Conservation (phyloP, 441 rosid genomes). For the Arabidopsis hybrid region DNA sequence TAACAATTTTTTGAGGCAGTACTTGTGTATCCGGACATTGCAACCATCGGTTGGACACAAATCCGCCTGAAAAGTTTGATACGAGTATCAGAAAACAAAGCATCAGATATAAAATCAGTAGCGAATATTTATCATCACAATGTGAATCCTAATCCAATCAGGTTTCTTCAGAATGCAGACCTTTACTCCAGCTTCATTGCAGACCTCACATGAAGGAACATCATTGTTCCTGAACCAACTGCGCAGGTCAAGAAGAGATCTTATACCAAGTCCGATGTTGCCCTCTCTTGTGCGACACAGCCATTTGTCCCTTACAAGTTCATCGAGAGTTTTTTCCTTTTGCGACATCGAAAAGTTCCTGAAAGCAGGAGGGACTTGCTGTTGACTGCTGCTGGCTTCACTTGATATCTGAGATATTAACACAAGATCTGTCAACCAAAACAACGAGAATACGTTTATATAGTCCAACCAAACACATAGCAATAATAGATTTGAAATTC, state of each 20-base stretch:
- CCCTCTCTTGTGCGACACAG: constrained; percentile 65
- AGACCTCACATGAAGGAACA: constrained; percentile 81
- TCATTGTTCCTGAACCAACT: constrained; percentile 78
- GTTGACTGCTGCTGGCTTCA: constrained; percentile 47
- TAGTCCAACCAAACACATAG: constrained; percentile 9
- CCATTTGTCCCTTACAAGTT: constrained; percentile 80
- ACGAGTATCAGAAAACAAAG: constrained; percentile 23
- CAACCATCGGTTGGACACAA: constrained; percentile 72
- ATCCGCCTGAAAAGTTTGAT: constrained; percentile 61
- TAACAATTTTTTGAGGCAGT: constrained; percentile 71
- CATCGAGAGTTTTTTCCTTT: constrained; percentile 77
- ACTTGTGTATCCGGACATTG: constrained; percentile 65
- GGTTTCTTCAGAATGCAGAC: constrained; percentile 43
- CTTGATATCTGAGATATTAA: constrained; percentile 52
- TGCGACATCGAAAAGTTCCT: constrained; percentile 84
- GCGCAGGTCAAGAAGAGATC: constrained; percentile 84
- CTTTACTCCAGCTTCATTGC: constrained; percentile 92
- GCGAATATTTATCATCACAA: background rate
- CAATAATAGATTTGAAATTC: too few relatives aligned
- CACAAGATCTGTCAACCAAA: constrained; percentile 26
- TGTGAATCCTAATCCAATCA: background rate
- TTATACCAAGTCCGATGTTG: constrained; percentile 78
- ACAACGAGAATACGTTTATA: background rate
- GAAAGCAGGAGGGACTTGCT: constrained; percentile 69
- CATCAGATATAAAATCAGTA: constrained; percentile 23